Base-by-base conservation (phyloP, 352 stramenopile species). In the Phytophthora aleatoria region DNA sequence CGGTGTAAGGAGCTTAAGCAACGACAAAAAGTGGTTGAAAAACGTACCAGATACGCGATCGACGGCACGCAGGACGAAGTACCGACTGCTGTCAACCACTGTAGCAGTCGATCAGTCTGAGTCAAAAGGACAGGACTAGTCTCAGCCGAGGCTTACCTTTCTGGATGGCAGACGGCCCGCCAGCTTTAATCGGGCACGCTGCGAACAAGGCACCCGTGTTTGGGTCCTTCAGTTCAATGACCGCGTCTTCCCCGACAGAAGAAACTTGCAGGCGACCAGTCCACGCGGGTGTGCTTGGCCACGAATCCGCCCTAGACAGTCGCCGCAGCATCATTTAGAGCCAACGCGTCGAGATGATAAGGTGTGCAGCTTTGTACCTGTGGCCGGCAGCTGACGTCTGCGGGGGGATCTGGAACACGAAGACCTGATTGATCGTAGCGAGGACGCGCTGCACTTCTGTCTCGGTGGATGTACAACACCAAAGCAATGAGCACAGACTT, bases 1-100 rank as follows among this genome's bases (percentile, higher is more conserved):
- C 16, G 49, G 33, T 24, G 33, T 55, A 15, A 55, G 39, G 38
- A 49, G 24, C 52, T 28, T 31, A 9, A 2, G 26, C 26, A 63
- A 35, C 7, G 10, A 0, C 28, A 11, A 53, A 39, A 10, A 2
- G 15, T n/a, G 15, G 4, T 38, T 9, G 15, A 5, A 35, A 50
- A 45, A 10, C 64, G 39, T 66, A 89, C 81, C 77, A 50, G 82
- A 89, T 8, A 85, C 83, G 31, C 83, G 85, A 79, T 97, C 95
- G 41, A 96, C 91, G 63, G 97, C 94, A 35, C 91, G 74, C 26
- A 98, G 66, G 2, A 98, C 93, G 79, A 98, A 98, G 77, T 98
- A 98, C n/a, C 93, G 77, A 67, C 86, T 97, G 39, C 87, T 97
- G 54, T 98, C 93, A 2, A 97, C 85, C 27, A 91, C 82, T 88